A percentile compares a stretch with the other conserved stretches of the same genome.
phyloP scores from a whole-genome alignment of 441 rosid species.

The Manihot esculenta region DNA sequence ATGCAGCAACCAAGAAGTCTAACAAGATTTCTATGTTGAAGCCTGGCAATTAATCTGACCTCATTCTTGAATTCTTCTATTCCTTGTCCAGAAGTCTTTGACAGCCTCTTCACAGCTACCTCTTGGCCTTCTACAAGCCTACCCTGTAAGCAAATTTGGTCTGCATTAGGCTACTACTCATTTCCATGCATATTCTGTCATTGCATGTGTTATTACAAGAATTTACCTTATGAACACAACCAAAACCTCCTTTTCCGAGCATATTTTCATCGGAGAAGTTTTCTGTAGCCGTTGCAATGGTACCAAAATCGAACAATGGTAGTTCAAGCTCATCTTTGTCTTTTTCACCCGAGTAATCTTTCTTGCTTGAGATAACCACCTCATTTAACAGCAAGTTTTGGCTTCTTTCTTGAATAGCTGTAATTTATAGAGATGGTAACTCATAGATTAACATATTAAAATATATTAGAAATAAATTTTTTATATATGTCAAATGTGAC shows the following conservation, averaged over 20 bases:
- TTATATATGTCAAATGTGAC: too few relatives aligned
- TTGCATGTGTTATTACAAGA: not conserved
- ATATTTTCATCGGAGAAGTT: conserved; percentile 52
- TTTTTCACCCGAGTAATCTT: conserved; percentile 48
- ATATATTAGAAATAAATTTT: too few relatives aligned
- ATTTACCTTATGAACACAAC: conserved; percentile 71
- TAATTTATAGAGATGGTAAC: conserved; percentile 17
- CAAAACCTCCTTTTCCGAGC: conserved; percentile 82
- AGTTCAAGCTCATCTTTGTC: conserved; percentile 58
- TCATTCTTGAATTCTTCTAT: conserved; percentile 63
- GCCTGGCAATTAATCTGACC: conserved; percentile 49
- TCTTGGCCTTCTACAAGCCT: conserved; percentile 48
- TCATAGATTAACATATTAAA: too few relatives aligned
- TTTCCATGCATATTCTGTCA: too few relatives aligned
- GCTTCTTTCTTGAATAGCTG: conserved; percentile 51
- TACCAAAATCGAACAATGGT: conserved; percentile 57
- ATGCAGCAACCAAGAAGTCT: conserved; percentile 51
- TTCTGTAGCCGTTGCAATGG: conserved; percentile 49
- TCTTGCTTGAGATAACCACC: conserved; percentile 56
- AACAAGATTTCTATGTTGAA: conserved; percentile 61
- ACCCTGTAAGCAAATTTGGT: conserved; percentile 39
- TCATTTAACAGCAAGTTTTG: conserved; percentile 58
- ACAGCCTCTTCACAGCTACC: conserved; percentile 59
- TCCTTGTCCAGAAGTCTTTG: conserved; percentile 53
- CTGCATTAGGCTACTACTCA: not conserved